Conservation (phyloP, 768 basidiomycete species). For the Strobilomyces dryophilus region DNA sequence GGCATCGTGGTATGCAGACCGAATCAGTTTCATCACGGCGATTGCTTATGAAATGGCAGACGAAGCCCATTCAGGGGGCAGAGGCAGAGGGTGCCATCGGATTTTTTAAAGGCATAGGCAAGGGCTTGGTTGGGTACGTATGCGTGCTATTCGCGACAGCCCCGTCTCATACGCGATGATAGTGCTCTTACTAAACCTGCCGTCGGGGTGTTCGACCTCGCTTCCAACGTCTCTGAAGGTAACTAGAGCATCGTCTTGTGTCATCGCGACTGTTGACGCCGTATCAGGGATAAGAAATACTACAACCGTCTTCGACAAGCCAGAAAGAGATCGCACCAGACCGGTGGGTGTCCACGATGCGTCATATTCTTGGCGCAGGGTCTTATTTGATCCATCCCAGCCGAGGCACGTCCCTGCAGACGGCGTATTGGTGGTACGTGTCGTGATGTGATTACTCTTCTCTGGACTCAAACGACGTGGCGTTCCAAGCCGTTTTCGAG, state of each 20-base stretch:
- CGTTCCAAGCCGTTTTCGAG: conserved; percentile 72
- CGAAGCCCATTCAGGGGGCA: conserved; percentile 96
- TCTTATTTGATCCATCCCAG: conserved; percentile 31
- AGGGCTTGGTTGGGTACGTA: conserved; percentile 85
- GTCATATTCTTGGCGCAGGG: not conserved
- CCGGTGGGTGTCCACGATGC: conserved; percentile 43
- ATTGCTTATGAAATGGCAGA: conserved; percentile 41
- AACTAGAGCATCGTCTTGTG: not conserved
- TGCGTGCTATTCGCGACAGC: not conserved
- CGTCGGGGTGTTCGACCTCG: conserved; percentile 94
- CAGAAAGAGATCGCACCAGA: conserved; percentile 82
- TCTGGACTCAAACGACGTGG: not conserved
- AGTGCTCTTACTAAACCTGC: conserved; percentile 95
- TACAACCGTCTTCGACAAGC: conserved; percentile 94
- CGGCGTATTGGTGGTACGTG: conserved; percentile 77
- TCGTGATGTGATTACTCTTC: not conserved
- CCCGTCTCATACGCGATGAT: conserved; percentile 1
- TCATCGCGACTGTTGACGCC: conserved; percentile 5
- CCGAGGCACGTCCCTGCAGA: conserved; percentile 86
- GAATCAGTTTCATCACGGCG: conserved; percentile 1
- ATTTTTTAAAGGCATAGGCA: conserved; percentile 97
- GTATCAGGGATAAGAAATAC: conserved; percentile 91
- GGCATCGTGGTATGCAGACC: conserved; percentile 72
- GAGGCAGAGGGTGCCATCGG: conserved; percentile 91
- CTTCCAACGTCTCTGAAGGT: conserved; percentile 94